phyloP scores from a whole-genome alignment of 352 stramenopile genomes.

The Phytophthora quininea region DNA sequence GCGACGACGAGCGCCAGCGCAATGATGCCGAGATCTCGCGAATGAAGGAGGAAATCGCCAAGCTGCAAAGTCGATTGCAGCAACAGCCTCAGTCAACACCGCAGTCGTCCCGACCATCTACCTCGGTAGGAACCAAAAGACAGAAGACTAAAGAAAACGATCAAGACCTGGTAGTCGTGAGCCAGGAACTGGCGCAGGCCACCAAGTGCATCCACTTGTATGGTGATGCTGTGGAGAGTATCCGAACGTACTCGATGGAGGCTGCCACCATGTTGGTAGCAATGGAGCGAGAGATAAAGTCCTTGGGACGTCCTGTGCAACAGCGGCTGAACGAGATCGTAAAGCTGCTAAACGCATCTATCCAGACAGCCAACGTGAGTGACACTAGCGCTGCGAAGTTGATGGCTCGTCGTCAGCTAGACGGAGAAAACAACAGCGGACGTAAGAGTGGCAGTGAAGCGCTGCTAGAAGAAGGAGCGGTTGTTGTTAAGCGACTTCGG shows the following conservation, averaged over 20 bases:
- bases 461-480: conserved; percentile 27
- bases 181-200: conserved; percentile 40
- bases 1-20: conserved; percentile 53
- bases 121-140: conserved; percentile 16
- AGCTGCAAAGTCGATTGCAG: conserved; percentile 72
- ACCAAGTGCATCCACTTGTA: conserved; percentile 49
- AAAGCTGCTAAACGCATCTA: conserved; percentile 71
- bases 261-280: conserved; percentile 73
- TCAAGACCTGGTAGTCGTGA: conserved; percentile 17
- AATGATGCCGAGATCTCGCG: conserved; percentile 64
- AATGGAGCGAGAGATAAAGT: conserved; percentile 80
- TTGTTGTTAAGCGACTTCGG: conserved; percentile 40
- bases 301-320: conserved; percentile 71
- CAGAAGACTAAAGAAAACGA: not conserved
- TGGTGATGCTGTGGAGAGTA: conserved; percentile 57
- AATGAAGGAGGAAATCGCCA: conserved; percentile 82
- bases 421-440: conserved; percentile 20
- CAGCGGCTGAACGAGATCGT: conserved; percentile 85
- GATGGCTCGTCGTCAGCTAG: conserved; percentile 6
- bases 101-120: conserved; percentile 13
- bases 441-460: conserved; percentile 3
- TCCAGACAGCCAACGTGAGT: conserved; percentile 65
- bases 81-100: conserved; percentile 38
- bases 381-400: conserved; percentile 37
- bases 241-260: conserved; percentile 66